Percentiles rank a stretch among this genome's conserved stretches.
Conservation (phyloP, 2,329 filamentous ascomycete species). For the Cladosporium phlei region DNA sequence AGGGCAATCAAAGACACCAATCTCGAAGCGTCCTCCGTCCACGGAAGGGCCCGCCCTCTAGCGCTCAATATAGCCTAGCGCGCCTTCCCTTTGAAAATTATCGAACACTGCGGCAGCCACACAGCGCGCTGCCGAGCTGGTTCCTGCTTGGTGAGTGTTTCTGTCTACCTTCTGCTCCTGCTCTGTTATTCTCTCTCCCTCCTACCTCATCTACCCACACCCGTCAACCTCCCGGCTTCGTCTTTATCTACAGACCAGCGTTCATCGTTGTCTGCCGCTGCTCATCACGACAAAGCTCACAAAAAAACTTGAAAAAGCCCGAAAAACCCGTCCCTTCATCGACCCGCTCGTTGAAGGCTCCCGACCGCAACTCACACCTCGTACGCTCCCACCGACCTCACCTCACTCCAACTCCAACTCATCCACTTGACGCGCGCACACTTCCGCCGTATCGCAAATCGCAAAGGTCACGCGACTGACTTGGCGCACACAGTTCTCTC, state of each 20-base stretch:
- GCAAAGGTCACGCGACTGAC: slow-evolving; percentile 1
- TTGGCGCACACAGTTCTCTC: slow-evolving; percentile 1
- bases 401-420: background rate
- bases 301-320: slow-evolving; percentile 32
- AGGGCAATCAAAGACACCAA: no score
- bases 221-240: slow-evolving; percentile 7
- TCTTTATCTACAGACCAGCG: slow-evolving; percentile 2
- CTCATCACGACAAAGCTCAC: slow-evolving; percentile 14
- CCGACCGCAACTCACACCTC: background rate
- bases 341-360: slow-evolving; percentile 20
- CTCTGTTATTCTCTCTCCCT: background rate
- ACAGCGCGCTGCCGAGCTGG: slow-evolving; percentile 1
- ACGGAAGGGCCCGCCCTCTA: no score
- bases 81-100: slow-evolving; percentile 5
- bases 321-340: slow-evolving; percentile 32
- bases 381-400: slow-evolving; percentile 7
- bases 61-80: no score
- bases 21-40: no score
- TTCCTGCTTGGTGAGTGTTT: background rate
- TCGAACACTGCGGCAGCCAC: slow-evolving; percentile 3
- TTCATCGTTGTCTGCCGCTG: slow-evolving; percentile 11
- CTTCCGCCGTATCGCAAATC: background rate
- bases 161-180: background rate
- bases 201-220: background rate
- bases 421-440: background rate